Evolutionary conservation across 1,284 basidiomycete species (phyloP).

Genomic region (Cutaneotrichosporon daszewskae): DNA sequence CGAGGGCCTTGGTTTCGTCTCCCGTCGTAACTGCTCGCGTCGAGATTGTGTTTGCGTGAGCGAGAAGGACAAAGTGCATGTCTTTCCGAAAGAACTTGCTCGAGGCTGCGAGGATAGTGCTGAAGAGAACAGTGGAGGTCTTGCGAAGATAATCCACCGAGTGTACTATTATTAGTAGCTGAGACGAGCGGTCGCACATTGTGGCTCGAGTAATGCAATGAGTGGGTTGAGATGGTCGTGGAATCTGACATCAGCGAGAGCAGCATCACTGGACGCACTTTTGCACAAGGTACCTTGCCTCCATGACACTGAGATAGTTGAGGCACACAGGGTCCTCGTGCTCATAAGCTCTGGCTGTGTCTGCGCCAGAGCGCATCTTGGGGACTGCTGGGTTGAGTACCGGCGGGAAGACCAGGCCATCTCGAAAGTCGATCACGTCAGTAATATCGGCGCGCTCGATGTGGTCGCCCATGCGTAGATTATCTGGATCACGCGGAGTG

Average conservation of each 20-base stretch:
- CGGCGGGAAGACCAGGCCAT: no score
- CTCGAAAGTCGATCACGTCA: no score
- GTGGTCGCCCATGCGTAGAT: no score
- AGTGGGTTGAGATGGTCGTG: conserved; percentile 12
- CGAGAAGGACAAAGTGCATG: conserved; percentile 10
- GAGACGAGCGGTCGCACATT: conserved; percentile 19
- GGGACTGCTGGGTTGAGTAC: no score
- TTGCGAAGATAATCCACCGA: conserved; percentile 8
- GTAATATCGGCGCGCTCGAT: no score
- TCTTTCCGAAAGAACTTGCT: conserved; percentile 66
- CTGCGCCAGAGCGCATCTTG: no score
- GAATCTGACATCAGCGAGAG: neutral
- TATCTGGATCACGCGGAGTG: no score
- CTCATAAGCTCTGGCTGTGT: no score
- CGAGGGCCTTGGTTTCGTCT: conserved; percentile 4
- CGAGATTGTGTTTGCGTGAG: conserved; percentile 9
- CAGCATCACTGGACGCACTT: no score
- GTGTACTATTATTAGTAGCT: conserved; percentile 8
- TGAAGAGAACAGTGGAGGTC: conserved; percentile 8
- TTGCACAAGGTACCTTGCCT: no score
- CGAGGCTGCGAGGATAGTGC: conserved; percentile 66
- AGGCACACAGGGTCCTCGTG: no score
- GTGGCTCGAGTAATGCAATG: conserved; percentile 12
- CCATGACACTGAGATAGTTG: no score
- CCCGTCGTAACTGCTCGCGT: conserved; percentile 8